These are phyloP conservation scores for Thermoascus crustaceus DNA, from an alignment of 2,329 filamentous ascomycete genomes.

Conservation along the genomic window DNA sequence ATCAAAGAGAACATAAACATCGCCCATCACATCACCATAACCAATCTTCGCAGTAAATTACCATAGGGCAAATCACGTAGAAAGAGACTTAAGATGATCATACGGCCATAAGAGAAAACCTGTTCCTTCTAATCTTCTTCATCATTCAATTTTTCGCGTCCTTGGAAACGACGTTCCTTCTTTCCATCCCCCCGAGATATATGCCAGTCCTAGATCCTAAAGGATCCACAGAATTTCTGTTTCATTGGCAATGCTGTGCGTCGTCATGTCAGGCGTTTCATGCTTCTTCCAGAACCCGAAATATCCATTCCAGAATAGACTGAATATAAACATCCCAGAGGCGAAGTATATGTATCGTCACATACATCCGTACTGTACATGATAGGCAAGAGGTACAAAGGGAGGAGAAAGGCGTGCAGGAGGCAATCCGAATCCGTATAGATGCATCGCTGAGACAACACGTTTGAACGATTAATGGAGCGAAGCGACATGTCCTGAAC, in stretches of 20 bases:
- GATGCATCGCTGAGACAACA: too few relatives aligned
- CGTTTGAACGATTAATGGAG: slow-evolving; percentile 5
- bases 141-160: too few relatives aligned
- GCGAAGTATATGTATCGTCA: slow-evolving; percentile 6
- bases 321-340: slow-evolving; percentile 4
- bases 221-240: too few relatives aligned
- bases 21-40: too few relatives aligned
- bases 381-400: not conserved
- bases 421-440: slow-evolving; percentile 8
- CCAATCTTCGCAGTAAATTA: not conserved
- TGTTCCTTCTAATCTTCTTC: too few relatives aligned
- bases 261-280: too few relatives aligned
- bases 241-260: too few relatives aligned
- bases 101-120: too few relatives aligned
- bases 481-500: slow-evolving; percentile 7
- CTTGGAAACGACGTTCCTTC: too few relatives aligned
- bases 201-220: too few relatives aligned
- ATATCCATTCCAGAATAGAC: not conserved
- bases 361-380: slow-evolving; percentile 5
- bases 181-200: too few relatives aligned
- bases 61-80: not conserved
- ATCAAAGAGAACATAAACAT: not conserved
- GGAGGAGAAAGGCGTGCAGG: slow-evolving; percentile 6
- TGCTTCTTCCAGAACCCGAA: slow-evolving; percentile 2
- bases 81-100: too few relatives aligned